Conservation (phyloP, 176 grass and related monocot species). For the Hsuehochloa calcarea region DNA sequence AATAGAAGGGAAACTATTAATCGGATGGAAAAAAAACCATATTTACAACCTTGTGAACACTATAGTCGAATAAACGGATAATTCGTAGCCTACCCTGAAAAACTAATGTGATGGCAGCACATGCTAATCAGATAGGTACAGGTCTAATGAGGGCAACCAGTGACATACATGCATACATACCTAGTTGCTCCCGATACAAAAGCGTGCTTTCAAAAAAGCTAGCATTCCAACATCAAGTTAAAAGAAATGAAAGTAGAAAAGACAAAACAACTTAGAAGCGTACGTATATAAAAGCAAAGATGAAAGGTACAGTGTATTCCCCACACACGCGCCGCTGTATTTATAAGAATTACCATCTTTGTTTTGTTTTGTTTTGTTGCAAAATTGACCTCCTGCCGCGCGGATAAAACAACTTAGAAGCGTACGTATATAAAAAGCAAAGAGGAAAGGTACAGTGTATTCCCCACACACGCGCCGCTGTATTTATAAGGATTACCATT, state of each 20-base stretch:
- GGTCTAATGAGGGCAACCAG: background rate
- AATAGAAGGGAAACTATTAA: no score
- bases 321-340: background rate
- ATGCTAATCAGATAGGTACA: background rate
- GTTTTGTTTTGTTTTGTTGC: no score
- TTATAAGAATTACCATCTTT: no score
- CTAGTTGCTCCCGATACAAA: background rate
- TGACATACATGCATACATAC: background rate
- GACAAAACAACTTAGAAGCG: background rate
- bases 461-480: background rate
- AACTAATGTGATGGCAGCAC: background rate
- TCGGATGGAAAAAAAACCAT: no score
- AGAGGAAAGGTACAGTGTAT: conserved; percentile 12
- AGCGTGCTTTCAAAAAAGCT: background rate
- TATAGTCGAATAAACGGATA: no score
- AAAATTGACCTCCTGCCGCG: no score
- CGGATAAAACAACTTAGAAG: background rate
- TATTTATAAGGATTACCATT: no score
- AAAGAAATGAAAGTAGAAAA: background rate
- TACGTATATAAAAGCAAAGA: conserved; percentile 4
- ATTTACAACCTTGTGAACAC: no score
- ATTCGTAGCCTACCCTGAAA: background rate
- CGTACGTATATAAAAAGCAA: conserved; percentile 12
- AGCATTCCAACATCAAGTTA: background rate
- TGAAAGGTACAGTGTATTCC: conserved; percentile 24